Evolutionary conservation across 345 rosid genomes (phyloP).

Genomic region (Crucihimalaya himalaica): DNA sequence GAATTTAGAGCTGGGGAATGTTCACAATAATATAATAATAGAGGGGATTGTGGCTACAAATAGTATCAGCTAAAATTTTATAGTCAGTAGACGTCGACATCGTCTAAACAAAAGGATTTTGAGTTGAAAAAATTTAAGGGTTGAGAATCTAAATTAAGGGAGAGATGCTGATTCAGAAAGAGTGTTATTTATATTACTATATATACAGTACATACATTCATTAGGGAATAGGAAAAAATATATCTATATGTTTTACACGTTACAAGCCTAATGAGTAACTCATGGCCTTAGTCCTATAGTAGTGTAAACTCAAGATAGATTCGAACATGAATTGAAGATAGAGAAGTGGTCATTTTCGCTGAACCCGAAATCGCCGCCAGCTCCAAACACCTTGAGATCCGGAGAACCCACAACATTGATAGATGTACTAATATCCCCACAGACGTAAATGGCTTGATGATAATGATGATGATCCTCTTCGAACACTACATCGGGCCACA

Average conservation of each 20-base stretch:
- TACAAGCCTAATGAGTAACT: slow-evolving; percentile 17
- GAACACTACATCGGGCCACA: slow-evolving; percentile 30
- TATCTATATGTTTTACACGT: slow-evolving; percentile 6
- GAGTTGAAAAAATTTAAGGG: background rate
- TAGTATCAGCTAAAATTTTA: background rate
- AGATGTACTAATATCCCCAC: slow-evolving; percentile 26
- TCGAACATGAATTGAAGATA: slow-evolving; percentile 6
- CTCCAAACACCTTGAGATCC: slow-evolving; percentile 21
- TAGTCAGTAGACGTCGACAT: background rate
- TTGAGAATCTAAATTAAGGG: background rate
- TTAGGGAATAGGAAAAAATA: slow-evolving; percentile 2
- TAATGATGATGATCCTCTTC: slow-evolving; percentile 29
- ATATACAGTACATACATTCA: slow-evolving; percentile 8
- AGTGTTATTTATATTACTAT: background rate
- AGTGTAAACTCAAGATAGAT: slow-evolving; percentile 26
- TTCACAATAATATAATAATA: background rate
- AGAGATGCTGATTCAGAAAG: background rate
- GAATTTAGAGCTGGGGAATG: background rate
- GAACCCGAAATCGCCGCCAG: slow-evolving; percentile 4
- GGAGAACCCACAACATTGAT: slow-evolving; percentile 5
- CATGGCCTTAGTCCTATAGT: slow-evolving; percentile 11
- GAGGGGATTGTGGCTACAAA: background rate
- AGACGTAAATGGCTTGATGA: slow-evolving; percentile 13
- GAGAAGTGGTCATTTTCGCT: slow-evolving; percentile 25
- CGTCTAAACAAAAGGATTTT: background rate